Conservation (phyloP, 176 grass and related monocot genomes). For the Sorghum bicolor region DNA sequence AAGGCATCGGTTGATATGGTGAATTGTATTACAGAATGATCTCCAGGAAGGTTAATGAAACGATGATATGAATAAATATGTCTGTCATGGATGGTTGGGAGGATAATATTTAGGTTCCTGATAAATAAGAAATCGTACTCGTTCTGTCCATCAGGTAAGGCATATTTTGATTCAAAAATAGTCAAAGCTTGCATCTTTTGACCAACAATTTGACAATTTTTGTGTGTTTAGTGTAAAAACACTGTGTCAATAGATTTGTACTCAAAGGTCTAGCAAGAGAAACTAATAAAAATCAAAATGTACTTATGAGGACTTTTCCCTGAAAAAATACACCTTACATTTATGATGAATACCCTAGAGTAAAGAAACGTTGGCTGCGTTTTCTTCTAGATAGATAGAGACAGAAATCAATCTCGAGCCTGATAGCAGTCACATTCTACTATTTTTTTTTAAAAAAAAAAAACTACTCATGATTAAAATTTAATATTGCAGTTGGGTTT, state of each 20-base stretch:
- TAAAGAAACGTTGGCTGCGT: not conserved
- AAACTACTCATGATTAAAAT: not conserved
- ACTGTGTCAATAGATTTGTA: not conserved
- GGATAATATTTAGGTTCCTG: not conserved
- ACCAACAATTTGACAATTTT: not conserved
- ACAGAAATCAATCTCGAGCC: not conserved
- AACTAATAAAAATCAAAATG: not conserved
- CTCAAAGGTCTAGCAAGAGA: not conserved
- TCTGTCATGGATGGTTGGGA: not conserved
- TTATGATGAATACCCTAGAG: not conserved
- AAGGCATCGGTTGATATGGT: not conserved
- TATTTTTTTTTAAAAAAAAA: not conserved
- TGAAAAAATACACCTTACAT: not conserved
- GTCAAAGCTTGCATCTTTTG: not conserved
- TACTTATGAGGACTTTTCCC: not conserved
- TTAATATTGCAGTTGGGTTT: not conserved
- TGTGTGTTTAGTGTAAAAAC: not conserved
- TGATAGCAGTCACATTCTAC: not conserved
- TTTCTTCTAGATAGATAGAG: not conserved
- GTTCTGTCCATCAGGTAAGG: not conserved
- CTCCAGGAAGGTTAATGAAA: not conserved
- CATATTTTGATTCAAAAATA: not conserved
- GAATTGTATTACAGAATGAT: not conserved
- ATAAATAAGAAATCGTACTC: not conserved
- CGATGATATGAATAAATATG: not conserved